Evolutionary conservation across 768 basidiomycete genomes (phyloP).

Genomic region (Leccinum obscurum): DNA sequence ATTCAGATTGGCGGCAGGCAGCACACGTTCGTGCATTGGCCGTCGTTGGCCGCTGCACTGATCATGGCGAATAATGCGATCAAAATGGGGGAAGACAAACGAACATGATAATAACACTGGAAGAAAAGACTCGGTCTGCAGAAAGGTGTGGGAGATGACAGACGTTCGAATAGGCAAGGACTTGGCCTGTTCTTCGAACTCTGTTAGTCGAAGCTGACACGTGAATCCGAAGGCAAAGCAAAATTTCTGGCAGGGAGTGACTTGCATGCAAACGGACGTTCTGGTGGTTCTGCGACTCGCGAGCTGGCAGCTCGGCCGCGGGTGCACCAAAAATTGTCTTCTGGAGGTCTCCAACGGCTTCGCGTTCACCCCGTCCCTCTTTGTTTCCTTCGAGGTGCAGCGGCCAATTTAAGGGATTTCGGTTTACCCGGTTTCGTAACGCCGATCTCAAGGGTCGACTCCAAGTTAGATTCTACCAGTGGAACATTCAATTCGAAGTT

Average conservation of each 20-base stretch:
- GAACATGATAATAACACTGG: slow-evolving; percentile 3
- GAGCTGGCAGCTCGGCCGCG: no score
- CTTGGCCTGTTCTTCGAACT: no score
- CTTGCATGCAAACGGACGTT: background rate
- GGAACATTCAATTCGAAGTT: no score
- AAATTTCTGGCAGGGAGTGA: background rate
- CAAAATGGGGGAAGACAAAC: background rate
- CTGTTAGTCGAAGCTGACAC: background rate
- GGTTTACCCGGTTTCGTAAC: no score
- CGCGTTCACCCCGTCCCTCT: no score
- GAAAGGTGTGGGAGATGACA: background rate
- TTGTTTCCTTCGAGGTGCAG: no score
- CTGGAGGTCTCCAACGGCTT: no score
- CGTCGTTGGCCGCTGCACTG: background rate
- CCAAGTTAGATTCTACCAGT: no score
- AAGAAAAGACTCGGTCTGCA: background rate
- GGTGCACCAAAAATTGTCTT: background rate
- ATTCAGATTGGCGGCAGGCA: background rate
- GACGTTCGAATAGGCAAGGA: background rate
- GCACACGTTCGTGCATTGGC: background rate
- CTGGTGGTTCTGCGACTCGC: no score
- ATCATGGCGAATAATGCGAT: background rate
- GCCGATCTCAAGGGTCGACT: no score
- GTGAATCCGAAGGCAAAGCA: background rate
- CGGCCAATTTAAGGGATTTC: no score